Evolutionary conservation across 495 filamentous ascomycete genomes (phyloP).

Genomic region (Aspergillus kassunensis): DNA sequence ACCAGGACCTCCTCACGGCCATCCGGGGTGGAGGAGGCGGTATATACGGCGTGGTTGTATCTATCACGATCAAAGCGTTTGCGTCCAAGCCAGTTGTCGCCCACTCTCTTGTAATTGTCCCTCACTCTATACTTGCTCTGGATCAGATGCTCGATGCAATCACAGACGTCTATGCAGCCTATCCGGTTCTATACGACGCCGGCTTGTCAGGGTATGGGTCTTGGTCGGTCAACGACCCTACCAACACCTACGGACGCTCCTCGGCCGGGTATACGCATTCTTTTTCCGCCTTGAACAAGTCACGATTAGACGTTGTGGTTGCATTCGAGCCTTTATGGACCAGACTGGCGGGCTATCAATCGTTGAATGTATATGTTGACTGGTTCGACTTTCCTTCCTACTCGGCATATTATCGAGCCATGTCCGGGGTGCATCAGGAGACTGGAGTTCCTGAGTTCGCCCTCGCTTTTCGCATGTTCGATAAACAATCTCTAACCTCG

Average conservation of each 20-base stretch:
- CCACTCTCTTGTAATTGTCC: constrained; percentile 6
- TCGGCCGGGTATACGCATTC: constrained; percentile 31
- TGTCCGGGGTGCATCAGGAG: constrained; percentile 25
- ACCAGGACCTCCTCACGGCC: constrained; percentile 57
- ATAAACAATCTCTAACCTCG: constrained; percentile 24
- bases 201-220: constrained; percentile 36
- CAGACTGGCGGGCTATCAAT: constrained; percentile 16
- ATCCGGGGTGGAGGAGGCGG: constrained; percentile 43
- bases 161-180: constrained; percentile 13
- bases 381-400: constrained; percentile 34
- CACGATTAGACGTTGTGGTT: constrained; percentile 15
- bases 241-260: constrained; percentile 20
- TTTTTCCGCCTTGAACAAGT: constrained; percentile 26
- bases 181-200: constrained; percentile 19
- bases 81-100: constrained; percentile 17
- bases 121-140: constrained; percentile 12
- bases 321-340: constrained; percentile 21
- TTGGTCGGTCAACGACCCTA: constrained; percentile 28
- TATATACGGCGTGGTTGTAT: constrained; percentile 44
- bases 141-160: constrained; percentile 13
- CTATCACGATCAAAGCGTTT: constrained; percentile 38
- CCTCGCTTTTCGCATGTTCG: constrained; percentile 35
- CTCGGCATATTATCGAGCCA: constrained; percentile 28
- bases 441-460: constrained; percentile 11
- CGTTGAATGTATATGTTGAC: not conserved